Percentiles rank a stretch among this genome's conserved stretches.
Evolutionary conservation across 2,329 filamentous ascomycete genomes (phyloP).

Genomic region (Penicillium sp.): DNA sequence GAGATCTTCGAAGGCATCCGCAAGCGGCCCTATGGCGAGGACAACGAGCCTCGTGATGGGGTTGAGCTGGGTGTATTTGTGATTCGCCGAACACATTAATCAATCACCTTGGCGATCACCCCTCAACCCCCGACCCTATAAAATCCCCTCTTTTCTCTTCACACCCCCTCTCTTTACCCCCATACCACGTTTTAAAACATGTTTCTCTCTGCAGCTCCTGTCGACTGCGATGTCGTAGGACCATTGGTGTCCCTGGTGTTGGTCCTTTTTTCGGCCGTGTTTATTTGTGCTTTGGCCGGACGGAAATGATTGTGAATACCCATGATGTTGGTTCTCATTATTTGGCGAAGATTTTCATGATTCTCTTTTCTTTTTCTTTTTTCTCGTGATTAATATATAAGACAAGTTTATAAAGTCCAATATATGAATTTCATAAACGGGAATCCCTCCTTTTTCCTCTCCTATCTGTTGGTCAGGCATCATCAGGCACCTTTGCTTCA

Average conservation of each 20-base stretch:
- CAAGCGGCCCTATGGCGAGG: slow-evolving; percentile 48
- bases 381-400: slow-evolving; percentile 14
- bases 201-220: slow-evolving; percentile 7
- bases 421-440: slow-evolving; percentile 2
- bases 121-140: background rate
- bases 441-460: background rate
- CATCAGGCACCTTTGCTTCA: slow-evolving; percentile 6
- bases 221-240: slow-evolving; percentile 15
- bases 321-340: slow-evolving; percentile 22
- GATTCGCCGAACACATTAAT: slow-evolving; percentile 44
- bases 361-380: slow-evolving; percentile 8
- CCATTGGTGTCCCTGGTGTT: slow-evolving; percentile 22
- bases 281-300: slow-evolving; percentile 17
- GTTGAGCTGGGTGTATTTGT: slow-evolving; percentile 52
- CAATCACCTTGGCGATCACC: background rate
- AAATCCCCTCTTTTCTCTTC: background rate
- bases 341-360: slow-evolving; percentile 13
- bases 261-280: slow-evolving; percentile 16
- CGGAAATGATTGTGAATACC: slow-evolving; percentile 33
- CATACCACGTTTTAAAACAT: slow-evolving; percentile 23
- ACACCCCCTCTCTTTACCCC: slow-evolving; percentile 5
- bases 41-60: slow-evolving; percentile 44
- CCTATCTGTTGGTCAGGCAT: background rate
- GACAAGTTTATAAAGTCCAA: slow-evolving; percentile 5
- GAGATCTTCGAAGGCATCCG: slow-evolving; percentile 61